Percentiles rank a stretch among this genome's conserved stretches.
Conservation (phyloP, 345 rosid genomes). For the Salix suchowensis region DNA sequence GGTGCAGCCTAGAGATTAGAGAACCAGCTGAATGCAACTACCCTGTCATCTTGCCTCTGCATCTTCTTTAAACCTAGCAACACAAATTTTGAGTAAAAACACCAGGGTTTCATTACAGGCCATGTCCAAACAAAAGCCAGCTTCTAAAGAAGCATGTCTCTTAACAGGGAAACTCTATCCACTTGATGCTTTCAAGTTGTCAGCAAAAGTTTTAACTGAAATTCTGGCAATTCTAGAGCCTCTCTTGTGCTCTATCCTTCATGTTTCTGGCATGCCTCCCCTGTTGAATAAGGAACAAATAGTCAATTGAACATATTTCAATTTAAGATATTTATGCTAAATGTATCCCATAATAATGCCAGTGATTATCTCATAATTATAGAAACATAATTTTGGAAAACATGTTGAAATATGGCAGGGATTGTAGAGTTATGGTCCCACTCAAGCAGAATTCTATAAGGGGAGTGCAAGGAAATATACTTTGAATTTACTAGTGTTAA, state of each 20-base stretch:
- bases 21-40: background rate
- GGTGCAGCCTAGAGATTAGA: background rate
- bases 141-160: background rate
- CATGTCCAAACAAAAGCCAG: background rate
- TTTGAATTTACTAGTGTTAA: background rate
- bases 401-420: background rate
- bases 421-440: background rate
- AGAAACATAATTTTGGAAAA: background rate
- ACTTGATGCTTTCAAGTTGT: background rate
- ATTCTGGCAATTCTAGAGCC: background rate
- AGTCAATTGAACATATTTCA: background rate
- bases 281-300: too few relatives aligned
- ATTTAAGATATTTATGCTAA: background rate
- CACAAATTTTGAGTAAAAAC: background rate
- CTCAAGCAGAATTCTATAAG: background rate
- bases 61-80: background rate
- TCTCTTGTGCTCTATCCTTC: too few relatives aligned
- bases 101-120: background rate
- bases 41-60: background rate
- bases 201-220: background rate
- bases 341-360: background rate
- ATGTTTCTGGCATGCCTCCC: too few relatives aligned
- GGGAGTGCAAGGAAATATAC: background rate
- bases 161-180: background rate
- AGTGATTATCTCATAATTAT: background rate